Evolutionary conservation across 148 eudicot genomes (phyloP).

Genomic region (Chenopodium quinoa): DNA sequence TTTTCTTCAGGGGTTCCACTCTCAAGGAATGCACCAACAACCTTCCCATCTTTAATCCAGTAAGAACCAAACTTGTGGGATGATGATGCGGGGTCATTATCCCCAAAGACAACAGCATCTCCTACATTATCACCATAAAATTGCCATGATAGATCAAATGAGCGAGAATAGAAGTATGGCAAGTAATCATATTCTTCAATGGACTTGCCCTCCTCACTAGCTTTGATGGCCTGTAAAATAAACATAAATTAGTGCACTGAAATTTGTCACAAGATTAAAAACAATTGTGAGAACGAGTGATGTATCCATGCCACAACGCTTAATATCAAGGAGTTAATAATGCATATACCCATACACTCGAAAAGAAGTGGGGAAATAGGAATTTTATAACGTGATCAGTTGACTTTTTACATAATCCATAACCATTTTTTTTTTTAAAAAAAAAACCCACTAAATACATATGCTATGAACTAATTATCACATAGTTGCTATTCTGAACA

Average conservation of each 20-base stretch:
- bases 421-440: no score
- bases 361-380: no score
- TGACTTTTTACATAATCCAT: neutral
- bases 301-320: neutral
- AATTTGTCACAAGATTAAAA: neutral
- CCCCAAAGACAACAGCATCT: constrained; percentile 66
- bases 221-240: constrained; percentile 66
- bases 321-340: neutral
- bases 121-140: constrained; percentile 91
- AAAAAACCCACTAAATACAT: neutral
- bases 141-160: constrained; percentile 86
- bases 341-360: neutral
- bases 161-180: constrained; percentile 85
- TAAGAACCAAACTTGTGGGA: constrained; percentile 78
- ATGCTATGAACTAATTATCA: neutral
- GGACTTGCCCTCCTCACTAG: constrained; percentile 51
- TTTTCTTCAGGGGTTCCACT: constrained; percentile 84
- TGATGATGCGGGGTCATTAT: constrained; percentile 53
- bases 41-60: constrained; percentile 88
- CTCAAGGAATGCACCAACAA: constrained; percentile 81
- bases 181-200: constrained; percentile 77
- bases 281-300: no score
- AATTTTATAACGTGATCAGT: no score
- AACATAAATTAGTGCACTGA: neutral
- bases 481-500: neutral